Evolutionary conservation across 1,139 yeast species (phyloP).

Genomic region (Kodamaea sp.): DNA sequence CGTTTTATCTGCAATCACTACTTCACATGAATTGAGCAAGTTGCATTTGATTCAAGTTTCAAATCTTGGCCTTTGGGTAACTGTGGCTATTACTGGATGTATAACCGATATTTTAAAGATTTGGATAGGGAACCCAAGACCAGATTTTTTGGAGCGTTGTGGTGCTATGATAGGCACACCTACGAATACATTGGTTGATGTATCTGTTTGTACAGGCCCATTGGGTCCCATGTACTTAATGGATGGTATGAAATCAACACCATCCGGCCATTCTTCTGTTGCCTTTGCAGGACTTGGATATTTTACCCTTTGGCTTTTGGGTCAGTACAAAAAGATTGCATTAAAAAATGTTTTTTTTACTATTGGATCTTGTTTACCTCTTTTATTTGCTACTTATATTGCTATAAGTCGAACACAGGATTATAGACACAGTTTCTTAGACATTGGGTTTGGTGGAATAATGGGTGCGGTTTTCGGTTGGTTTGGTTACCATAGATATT

Average conservation of each 20-base stretch:
- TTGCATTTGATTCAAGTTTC: constrained; percentile 20
- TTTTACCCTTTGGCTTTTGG: constrained; percentile 34
- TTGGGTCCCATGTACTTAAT: constrained; percentile 47
- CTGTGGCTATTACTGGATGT: constrained; percentile 31
- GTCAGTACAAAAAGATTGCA: constrained; percentile 14
- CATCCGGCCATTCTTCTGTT: constrained; percentile 76
- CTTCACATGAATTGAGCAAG: constrained; percentile 11
- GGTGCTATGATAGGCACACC: constrained; percentile 17
- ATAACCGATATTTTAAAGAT: constrained; percentile 23
- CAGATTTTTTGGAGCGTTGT: constrained; percentile 24
- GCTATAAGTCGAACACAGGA: constrained; percentile 42
- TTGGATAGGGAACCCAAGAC: constrained; percentile 26
- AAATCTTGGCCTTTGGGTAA: constrained; percentile 15
- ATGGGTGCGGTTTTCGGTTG: constrained; percentile 25
- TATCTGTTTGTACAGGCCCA: constrained; percentile 37
- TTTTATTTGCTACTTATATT: constrained; percentile 42
- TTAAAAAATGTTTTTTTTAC: constrained; percentile 5
- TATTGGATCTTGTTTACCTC: constrained; percentile 20
- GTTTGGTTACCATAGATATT: constrained; percentile 15
- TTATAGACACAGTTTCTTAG: constrained; percentile 44
- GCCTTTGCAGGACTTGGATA: constrained; percentile 67
- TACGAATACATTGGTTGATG: constrained; percentile 10
- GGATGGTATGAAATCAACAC: constrained; percentile 79
- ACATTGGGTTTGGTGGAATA: constrained; percentile 34
- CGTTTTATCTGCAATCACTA: constrained; percentile 10